Percentiles rank a stretch among this genome's conserved stretches.
Conservation (phyloP, 495 filamentous ascomycete species). For the Polyplosphaeria fusca region DNA sequence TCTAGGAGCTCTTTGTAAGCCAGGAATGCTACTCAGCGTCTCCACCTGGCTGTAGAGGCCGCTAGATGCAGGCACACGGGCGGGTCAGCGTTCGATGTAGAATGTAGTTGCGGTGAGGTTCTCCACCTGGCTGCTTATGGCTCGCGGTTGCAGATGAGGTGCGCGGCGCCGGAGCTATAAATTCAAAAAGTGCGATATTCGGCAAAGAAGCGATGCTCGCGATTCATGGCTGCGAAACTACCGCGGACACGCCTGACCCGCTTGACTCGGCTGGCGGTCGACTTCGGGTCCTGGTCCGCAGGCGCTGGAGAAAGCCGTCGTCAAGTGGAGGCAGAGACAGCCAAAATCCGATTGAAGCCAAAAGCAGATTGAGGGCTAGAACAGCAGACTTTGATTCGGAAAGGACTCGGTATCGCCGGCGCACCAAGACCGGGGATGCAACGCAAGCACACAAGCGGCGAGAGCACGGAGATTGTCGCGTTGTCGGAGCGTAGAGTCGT, state of each 20-base stretch:
- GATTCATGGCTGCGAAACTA: neutral
- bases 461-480: neutral
- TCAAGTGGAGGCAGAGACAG: slow-evolving; percentile 2
- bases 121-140: slow-evolving; percentile 2
- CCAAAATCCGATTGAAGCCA: slow-evolving; percentile 9
- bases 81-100: neutral
- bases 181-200: slow-evolving; percentile 23
- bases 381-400: neutral
- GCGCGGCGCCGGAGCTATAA: slow-evolving; percentile 4
- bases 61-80: no score
- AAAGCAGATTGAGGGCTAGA: neutral
- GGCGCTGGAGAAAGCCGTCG: neutral
- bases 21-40: neutral
- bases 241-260: neutral
- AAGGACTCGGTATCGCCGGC: slow-evolving; percentile 5
- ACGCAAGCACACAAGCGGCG: neutral
- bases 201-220: slow-evolving; percentile 1
- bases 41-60: neutral
- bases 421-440: slow-evolving; percentile 3
- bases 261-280: neutral
- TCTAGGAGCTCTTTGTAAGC: slow-evolving; percentile 40
- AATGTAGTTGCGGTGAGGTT: slow-evolving; percentile 11
- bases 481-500: neutral
- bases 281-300: neutral
- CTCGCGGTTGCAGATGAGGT: neutral